Base-by-base conservation (phyloP, 805 yeast species). In the Kuraishia piskuri region DNA sequence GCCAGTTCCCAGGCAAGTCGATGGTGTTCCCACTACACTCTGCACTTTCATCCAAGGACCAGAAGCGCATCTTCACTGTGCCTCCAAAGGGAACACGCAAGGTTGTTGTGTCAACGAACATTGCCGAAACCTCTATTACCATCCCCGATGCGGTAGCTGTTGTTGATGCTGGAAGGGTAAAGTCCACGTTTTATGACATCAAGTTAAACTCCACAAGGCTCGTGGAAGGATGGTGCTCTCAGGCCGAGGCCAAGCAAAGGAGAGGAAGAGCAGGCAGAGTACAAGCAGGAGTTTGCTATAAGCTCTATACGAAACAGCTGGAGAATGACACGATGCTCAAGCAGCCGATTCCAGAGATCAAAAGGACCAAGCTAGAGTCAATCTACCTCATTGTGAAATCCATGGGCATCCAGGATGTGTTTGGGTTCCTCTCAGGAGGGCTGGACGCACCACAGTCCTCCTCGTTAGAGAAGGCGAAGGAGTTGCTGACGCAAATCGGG, bases 211-310 rank as follows among this genome's bases (percentile, higher is more conserved):
- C 90, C 4, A 83, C 94, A 0, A 79, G 79, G 52, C 74, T 92
- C 49, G 74, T 82, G 3, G 97, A 92, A 61, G 74, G 77, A 3
- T 92, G 96, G 90, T 89, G 90, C 22, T 91, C 98, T 0, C 80
- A 79, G 57, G 97, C 98, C 0, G 96, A 95, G 62, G 84, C 84
- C 22, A 79, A 82, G 22, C 99, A 92, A 68, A 79, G 99, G 70
- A 76, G 96, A 66, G 99, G 99, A 66, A 87, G 99, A 73, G 92
- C 97, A n/a, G 99, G 99, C 57, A 91, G 99, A 79, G 90, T 92
- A 12, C 79, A 84, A 37, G 75, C 75, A 23, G 99, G 99, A 54
- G 71, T 74, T 14, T 90, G 97, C 57, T 92, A 82, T 68, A 90
- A 88, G 63, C 63, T 92, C 49, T 92, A 80, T 67, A 85, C 97